Conservation (phyloP, 1,139 yeast species). For the Kluyveromyces sp. region DNA sequence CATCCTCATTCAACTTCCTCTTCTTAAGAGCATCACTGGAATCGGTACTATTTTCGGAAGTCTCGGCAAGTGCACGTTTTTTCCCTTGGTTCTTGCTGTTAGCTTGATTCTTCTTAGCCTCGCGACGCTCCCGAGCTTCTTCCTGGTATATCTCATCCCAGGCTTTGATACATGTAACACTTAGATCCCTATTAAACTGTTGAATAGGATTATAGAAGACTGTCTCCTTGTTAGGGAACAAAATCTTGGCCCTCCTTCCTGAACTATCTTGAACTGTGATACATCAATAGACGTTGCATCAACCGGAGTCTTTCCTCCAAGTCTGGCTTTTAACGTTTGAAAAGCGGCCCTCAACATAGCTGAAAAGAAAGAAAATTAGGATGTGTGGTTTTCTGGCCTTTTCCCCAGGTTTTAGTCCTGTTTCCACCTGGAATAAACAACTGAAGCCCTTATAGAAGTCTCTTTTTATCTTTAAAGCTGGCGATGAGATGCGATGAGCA, state of each 20-base stretch:
- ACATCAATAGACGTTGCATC: slow-evolving; percentile 16
- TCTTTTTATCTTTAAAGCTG: too few species aligned
- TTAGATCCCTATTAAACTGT: slow-evolving; percentile 88
- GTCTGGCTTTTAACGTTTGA: slow-evolving; percentile 11
- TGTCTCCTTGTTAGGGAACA: slow-evolving; percentile 65
- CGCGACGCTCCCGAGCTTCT: slow-evolving; percentile 20
- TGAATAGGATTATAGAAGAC: slow-evolving; percentile 96
- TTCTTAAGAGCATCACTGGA: slow-evolving; percentile 18
- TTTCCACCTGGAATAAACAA: too few species aligned
- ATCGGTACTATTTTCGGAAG: slow-evolving; percentile 5
- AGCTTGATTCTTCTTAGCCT: slow-evolving; percentile 15
- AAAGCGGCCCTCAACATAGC: slow-evolving; percentile 25
- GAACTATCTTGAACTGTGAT: slow-evolving; percentile 40
- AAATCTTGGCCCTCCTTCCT: slow-evolving; percentile 77
- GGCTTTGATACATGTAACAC: slow-evolving; percentile 77
- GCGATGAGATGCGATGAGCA: slow-evolving; percentile 2
- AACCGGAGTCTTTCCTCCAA: slow-evolving; percentile 1
- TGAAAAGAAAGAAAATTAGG: too few species aligned
- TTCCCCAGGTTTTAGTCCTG: too few species aligned
- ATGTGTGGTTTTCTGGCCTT: too few species aligned
- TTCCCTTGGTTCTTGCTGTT: slow-evolving; percentile 15
- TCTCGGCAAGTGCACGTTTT: too few species aligned
- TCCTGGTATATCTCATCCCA: slow-evolving; percentile 57
- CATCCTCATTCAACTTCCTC: slow-evolving; percentile 17
- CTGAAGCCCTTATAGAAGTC: too few species aligned